These are phyloP conservation scores for Thelonectria rubi DNA, from an alignment of 2,329 filamentous ascomycete genomes.

Conservation along the genomic window DNA sequence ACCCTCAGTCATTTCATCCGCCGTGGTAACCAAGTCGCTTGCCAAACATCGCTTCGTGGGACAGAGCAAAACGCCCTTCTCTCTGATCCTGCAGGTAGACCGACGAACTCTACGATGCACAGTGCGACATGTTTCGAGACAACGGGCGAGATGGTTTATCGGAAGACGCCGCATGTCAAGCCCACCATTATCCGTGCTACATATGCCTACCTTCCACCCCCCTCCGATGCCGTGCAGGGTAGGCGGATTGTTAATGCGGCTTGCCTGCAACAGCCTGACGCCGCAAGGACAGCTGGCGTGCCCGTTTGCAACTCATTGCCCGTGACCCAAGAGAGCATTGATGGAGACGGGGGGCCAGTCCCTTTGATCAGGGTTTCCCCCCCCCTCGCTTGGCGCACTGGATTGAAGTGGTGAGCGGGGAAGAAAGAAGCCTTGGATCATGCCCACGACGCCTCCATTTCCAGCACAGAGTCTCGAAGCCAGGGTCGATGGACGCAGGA, in stretches of 20 bases:
- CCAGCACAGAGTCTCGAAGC: too few relatives aligned
- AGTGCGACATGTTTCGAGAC: too few relatives aligned
- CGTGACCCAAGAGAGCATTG: neutral
- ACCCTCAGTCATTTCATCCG: slow-evolving; percentile 10
- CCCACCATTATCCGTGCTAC: too few relatives aligned
- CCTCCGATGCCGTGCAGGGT: slow-evolving; percentile 30
- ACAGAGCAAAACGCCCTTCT: neutral
- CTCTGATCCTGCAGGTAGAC: too few relatives aligned
- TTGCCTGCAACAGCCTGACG: slow-evolving; percentile 20
- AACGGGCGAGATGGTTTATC: too few relatives aligned
- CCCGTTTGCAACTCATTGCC: neutral
- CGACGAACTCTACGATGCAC: too few relatives aligned
- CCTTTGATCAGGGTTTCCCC: too few relatives aligned
- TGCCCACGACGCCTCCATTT: slow-evolving; percentile 7
- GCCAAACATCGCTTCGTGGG: neutral
- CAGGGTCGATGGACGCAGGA: slow-evolving; percentile 19
- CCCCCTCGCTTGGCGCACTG: neutral
- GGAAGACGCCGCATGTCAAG: too few relatives aligned
- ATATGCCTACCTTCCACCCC: too few relatives aligned
- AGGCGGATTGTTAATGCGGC: slow-evolving; percentile 22
- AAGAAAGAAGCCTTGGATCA: neutral
- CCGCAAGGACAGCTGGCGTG: neutral
- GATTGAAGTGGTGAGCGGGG: neutral
- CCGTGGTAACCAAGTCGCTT: slow-evolving; percentile 1
- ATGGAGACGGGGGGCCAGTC: neutral